Base-by-base conservation (phyloP, 2,329 filamentous ascomycete genomes). In the Hymenoscyphus occultus region DNA sequence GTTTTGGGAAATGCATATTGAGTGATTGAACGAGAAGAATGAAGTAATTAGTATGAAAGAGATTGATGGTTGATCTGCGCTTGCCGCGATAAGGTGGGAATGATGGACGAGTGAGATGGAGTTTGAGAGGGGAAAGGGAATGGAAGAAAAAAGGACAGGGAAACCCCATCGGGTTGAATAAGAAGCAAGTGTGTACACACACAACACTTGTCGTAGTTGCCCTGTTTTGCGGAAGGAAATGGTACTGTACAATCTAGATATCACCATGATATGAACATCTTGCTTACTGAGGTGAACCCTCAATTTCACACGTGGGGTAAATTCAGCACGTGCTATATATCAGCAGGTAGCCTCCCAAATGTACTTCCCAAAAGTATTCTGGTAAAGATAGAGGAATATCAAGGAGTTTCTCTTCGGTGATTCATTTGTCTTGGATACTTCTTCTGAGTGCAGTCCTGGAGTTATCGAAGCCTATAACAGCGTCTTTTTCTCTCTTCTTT, bases 241-340 rank as follows among this genome's bases (percentile, higher is more conserved):
- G 10, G 2, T 28, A 22, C 19, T 5, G 10, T 54, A 22, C 19
- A 28, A 28, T 19, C 14, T 35, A n/a, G 59, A 59, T 31, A 59
- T 32, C 61, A 59, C 59, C 59, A 54, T 59, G n/a, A 45, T 48
- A 64, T 61, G 42, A 56, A 58, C 31, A 60, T 56, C n/a, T 45
- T 22, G 10, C n/a, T 45, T 2, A 28, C 28, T 28, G 28, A 32
- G 28, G 31, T 51, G 42, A 14, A 61, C 48, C 48, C 48, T 54
- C n/a, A 28, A 14, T 13, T 28, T 31, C 3, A 10, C 48, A 28
- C 19, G 48, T 54, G 31, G 39, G 39, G 9, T 2, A 7, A 5
- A 10, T 35, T 9, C 5, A 0, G 5, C 35, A 35, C 35, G 35
- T 35, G 35, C 9, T 35, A 35, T 28, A 28, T 28, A 28, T 28